Base-by-base conservation (phyloP, 1,284 basidiomycete species). In the Phylloporus gajari region DNA sequence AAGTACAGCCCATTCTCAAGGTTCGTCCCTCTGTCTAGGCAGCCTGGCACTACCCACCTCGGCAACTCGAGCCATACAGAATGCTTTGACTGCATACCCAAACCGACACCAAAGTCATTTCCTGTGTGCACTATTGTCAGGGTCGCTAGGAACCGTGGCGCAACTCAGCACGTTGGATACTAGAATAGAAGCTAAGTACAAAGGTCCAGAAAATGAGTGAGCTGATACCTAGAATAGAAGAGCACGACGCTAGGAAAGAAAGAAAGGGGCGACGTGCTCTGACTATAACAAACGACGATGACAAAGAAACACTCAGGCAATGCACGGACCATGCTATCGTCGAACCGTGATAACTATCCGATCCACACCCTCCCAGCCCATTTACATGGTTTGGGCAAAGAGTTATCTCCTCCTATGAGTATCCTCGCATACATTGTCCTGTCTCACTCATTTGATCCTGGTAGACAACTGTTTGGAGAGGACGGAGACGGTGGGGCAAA, bases 301-400 rank as follows among this genome's bases (percentile, higher is more conserved):
- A n/a, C n/a, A n/a, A n/a, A n/a, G n/a, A n/a, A n/a, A n/a, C n/a
- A n/a, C n/a, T n/a, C n/a, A n/a, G n/a, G n/a, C n/a, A n/a, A n/a
- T n/a, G n/a, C n/a, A n/a, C n/a, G n/a, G n/a, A n/a, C n/a, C n/a
- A n/a, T n/a, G n/a, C n/a, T n/a, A n/a, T n/a, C n/a, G n/a, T n/a
- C n/a, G n/a, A n/a, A n/a, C n/a, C n/a, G n/a, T n/a, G n/a, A n/a
- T n/a, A n/a, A n/a, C n/a, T n/a, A n/a, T n/a, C n/a, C 93, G 98
- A 63, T 97, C 96, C 3, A 99, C 98, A 0, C 98, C 98, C 0
- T 97, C 95, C 69, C 96, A 97, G 74, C 97, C 98, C 0, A 98
- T 99, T 81, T 99, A 97, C 81, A 99, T 99, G 70, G 97, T 99
- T 1, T 99, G 98, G 98, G 97, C 96, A 44, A 99, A 99, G 83